Percentiles rank a stretch among this genome's conserved stretches.
Evolutionary conservation across 2,329 filamentous ascomycete species (phyloP).

Genomic region (Diaporthe vaccinii): DNA sequence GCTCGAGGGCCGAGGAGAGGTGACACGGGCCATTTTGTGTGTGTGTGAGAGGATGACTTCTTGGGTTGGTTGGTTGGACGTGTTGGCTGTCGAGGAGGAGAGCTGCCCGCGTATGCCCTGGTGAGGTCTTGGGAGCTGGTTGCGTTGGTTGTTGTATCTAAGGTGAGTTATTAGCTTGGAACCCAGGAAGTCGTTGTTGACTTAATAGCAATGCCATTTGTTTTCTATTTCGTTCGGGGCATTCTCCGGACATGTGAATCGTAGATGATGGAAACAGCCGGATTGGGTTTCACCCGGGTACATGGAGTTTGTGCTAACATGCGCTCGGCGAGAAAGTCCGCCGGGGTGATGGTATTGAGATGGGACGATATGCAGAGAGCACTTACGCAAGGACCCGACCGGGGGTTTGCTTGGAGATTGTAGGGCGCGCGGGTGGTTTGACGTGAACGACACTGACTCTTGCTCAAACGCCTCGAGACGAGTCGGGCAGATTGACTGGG

Average conservation of each 20-base stretch:
- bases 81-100: not conserved
- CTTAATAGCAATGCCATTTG: not conserved
- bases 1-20: constrained; percentile 28
- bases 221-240: not conserved
- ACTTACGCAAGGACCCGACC: constrained; percentile 21
- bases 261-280: not conserved
- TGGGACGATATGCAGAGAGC: not conserved
- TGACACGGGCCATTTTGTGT: constrained; percentile 20
- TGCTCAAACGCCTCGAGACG: constrained; percentile 19
- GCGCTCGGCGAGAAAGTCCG: constrained; percentile 13
- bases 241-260: constrained; percentile 20
- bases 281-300: constrained; percentile 1
- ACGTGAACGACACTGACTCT: constrained; percentile 29
- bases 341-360: constrained; percentile 11
- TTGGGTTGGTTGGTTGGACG: not conserved
- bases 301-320: not conserved
- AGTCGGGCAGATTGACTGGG: not conserved
- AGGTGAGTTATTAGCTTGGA: not conserved
- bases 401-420: constrained; percentile 8
- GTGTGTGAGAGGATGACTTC: not conserved
- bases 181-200: not conserved
- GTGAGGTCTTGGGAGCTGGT: not conserved
- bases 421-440: constrained; percentile 16
- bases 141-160: not conserved
- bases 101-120: not conserved